Evolutionary conservation across 306 rosid species (phyloP).

Genomic region (Cucurbita ficifolia): DNA sequence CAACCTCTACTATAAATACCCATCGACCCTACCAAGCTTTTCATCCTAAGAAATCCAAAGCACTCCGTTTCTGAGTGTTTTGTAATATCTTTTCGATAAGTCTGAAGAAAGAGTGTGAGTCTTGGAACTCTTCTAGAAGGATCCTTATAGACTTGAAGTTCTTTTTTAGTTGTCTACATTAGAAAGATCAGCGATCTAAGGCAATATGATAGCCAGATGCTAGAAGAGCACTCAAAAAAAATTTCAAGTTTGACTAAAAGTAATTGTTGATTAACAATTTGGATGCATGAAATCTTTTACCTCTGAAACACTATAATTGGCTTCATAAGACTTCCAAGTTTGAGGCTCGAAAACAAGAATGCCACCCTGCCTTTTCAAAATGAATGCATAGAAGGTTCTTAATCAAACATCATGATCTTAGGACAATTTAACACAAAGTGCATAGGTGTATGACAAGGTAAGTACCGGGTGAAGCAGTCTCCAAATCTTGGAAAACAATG

Average conservation of each 20-base stretch:
- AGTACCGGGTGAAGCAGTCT: constrained; percentile 65
- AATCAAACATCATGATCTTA: not conserved
- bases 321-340: constrained; percentile 79
- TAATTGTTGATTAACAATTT: not conserved
- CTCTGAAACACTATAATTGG: constrained; percentile 31
- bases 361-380: constrained; percentile 52
- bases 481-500: constrained; percentile 71
- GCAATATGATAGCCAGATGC: not conserved
- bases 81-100: constrained; percentile 54
- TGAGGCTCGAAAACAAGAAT: constrained; percentile 88
- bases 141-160: constrained; percentile 34
- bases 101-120: too few species aligned
- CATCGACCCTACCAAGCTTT: too few species aligned
- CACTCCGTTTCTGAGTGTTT: not conserved
- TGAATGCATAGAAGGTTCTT: not conserved
- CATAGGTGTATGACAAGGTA: not conserved
- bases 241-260: not conserved
- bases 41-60: too few species aligned
- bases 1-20: too few species aligned
- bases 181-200: not conserved
- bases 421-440: not conserved
- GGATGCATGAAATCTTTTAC: constrained; percentile 10
- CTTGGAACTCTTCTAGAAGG: constrained; percentile 46
- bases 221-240: not conserved
- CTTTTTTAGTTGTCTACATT: constrained; percentile 32